A percentile compares a stretch with the other conserved stretches of the same genome.
Conservation (phyloP, 441 rosid species). For the Aleurites moluccanus region DNA sequence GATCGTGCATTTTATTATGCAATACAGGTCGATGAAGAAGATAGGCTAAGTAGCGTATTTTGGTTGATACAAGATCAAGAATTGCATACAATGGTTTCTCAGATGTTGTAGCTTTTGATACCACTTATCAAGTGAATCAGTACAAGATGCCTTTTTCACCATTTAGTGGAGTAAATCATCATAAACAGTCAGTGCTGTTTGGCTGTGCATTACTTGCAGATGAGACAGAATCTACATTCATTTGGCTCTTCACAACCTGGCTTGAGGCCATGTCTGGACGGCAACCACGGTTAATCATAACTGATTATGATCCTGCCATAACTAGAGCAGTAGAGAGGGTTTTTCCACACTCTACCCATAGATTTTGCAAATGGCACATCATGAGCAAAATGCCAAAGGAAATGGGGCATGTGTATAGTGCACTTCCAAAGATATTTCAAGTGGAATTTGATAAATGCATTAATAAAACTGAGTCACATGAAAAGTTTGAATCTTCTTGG, state of each 20-base stretch:
- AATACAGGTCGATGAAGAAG: slow-evolving; percentile 45
- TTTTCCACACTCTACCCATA: slow-evolving; percentile 38
- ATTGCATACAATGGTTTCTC: slow-evolving; percentile 38
- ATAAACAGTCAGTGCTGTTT: slow-evolving; percentile 42
- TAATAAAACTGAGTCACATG: slow-evolving; percentile 37
- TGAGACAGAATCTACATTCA: slow-evolving; percentile 41
- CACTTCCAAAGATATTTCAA: slow-evolving; percentile 38
- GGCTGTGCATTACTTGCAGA: slow-evolving; percentile 46
- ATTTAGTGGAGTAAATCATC: slow-evolving; percentile 44
- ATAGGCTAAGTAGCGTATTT: slow-evolving; percentile 37
- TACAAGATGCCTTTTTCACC: slow-evolving; percentile 49
- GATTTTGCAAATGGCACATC: slow-evolving; percentile 46
- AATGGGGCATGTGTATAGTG: slow-evolving; percentile 32
- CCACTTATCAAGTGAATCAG: slow-evolving; percentile 39
- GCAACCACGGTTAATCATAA: slow-evolving; percentile 36
- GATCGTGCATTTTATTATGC: slow-evolving; percentile 43
- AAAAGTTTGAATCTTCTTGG: slow-evolving; percentile 49
- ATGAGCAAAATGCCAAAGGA: slow-evolving; percentile 42
- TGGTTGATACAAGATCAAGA: slow-evolving; percentile 48
- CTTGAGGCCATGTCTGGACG: slow-evolving; percentile 44
- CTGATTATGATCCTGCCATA: slow-evolving; percentile 39
- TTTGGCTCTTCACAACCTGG: slow-evolving; percentile 48
- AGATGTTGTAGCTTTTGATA: slow-evolving; percentile 43
- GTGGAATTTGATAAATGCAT: slow-evolving; percentile 41
- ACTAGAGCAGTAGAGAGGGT: slow-evolving; percentile 38